Base-by-base conservation (phyloP, 2,329 filamentous ascomycete genomes). In the Berkeleyomyces rouxiae region DNA sequence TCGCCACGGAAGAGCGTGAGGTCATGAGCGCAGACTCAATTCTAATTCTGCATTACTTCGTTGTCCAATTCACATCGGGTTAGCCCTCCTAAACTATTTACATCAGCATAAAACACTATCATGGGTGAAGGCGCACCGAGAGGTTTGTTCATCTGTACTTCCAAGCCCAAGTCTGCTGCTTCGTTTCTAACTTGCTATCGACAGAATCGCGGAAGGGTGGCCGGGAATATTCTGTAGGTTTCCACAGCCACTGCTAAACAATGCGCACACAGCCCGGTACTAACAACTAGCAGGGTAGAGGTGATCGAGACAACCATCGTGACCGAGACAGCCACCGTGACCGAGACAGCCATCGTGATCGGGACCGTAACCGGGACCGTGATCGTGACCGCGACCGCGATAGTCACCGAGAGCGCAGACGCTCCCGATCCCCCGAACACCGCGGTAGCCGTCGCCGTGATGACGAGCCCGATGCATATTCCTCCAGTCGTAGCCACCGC, bases 401-500 rank as follows among this genome's bases (percentile, higher is more conserved):
- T 57, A 71, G 74, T 67, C 71, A 75, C 67, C 73, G 81, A 67
- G 82, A 83, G 62, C 80, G 86, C 70, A 82, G 90, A 74, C 87
- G 92, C 67, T 96, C 91, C 65, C 85, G 92, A 71, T 97, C 92
- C 16, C 91, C 91, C 64, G 85, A 87, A 69, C 84, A 88, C 70
- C 80, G 75, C 65, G 70, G 82, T 70, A 78, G 83, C 67, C 81
- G 85, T 64, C 84, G 88, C 68, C 87, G 87, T 68, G 87, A 93
- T 60, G 82, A 81, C 72, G 81, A 83, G 64, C 88, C 92, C 73
- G 90, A 96, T 74, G 85, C 88, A 63, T 97, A 97, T 75, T 95
- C 91, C 23, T 90, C 88, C 4, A 96, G 90, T 74, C 87, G 92
- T 68, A 91, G 86, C 76, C 95, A 96, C 73, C 84, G 92, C 71